phyloP scores from a whole-genome alignment of 2,329 filamentous ascomycete genomes.

The Penicillium sp. region DNA sequence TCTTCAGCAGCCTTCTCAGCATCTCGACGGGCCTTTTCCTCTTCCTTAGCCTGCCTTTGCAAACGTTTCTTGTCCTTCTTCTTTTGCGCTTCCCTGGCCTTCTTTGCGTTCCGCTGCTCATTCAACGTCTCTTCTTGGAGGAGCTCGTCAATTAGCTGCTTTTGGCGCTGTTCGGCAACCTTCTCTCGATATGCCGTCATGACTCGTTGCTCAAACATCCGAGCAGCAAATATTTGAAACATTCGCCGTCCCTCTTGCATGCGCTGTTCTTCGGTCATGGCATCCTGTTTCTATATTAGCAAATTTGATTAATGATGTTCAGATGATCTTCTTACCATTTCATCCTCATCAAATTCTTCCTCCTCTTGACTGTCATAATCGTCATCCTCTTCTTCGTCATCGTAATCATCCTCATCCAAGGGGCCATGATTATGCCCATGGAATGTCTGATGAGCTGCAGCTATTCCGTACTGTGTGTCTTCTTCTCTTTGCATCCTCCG shows the following conservation, averaged over 20 bases:
- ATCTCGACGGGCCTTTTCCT: slow-evolving; percentile 84
- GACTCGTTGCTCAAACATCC: slow-evolving; percentile 98
- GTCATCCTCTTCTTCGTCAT: slow-evolving; percentile 70
- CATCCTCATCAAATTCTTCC: slow-evolving; percentile 67
- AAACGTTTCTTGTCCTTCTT: slow-evolving; percentile 90
- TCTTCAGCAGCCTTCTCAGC: slow-evolving; percentile 89
- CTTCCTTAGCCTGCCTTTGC: slow-evolving; percentile 85
- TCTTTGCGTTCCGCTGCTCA: slow-evolving; percentile 83
- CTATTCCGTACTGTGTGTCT: slow-evolving; percentile 72
- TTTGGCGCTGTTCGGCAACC: slow-evolving; percentile 87
- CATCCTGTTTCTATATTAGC: slow-evolving; percentile 65
- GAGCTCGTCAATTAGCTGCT: slow-evolving; percentile 86
- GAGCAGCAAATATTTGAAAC: slow-evolving; percentile 98
- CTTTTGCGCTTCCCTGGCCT: slow-evolving; percentile 90
- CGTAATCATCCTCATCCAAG: slow-evolving; percentile 72
- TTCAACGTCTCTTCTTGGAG: slow-evolving; percentile 79
- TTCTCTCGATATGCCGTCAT: slow-evolving; percentile 97
- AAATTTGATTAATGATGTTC: not conserved
- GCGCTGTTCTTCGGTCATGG: slow-evolving; percentile 96
- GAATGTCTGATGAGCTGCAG: slow-evolving; percentile 57
- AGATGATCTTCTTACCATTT: slow-evolving; percentile 55
- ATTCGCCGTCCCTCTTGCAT: slow-evolving; percentile 98
- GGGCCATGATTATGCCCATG: slow-evolving; percentile 77
- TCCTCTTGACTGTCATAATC: slow-evolving; percentile 65
- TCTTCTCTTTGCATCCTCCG: slow-evolving; percentile 96